Conservation (phyloP, 23 red algal species). For the Gracilaria domingensis region DNA sequence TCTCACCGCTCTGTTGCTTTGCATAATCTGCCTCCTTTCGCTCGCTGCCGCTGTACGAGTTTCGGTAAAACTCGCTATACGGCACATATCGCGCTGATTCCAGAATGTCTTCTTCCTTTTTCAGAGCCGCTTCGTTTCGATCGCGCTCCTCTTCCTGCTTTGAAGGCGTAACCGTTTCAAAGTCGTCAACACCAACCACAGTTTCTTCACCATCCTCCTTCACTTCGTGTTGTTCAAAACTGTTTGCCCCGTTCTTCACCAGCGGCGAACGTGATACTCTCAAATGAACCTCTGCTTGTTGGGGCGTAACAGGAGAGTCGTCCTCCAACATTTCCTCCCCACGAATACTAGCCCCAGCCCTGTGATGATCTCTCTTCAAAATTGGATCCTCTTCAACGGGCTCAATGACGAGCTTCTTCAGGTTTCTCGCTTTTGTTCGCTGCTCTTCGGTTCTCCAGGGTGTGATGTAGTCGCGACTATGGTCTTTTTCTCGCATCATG, state of each 20-base stretch:
- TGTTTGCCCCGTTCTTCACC: neutral
- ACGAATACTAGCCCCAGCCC: neutral
- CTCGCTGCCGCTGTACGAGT: slow-evolving; percentile 5
- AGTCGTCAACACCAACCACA: neutral
- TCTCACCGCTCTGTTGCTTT: neutral
- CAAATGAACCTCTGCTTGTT: neutral
- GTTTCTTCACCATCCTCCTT: slow-evolving; percentile 36
- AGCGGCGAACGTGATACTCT: neutral
- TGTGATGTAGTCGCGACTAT: slow-evolving; percentile 36
- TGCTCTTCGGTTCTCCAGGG: slow-evolving; percentile 73
- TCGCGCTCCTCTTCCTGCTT: neutral
- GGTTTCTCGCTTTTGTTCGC: slow-evolving; percentile 35
- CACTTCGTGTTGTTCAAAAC: neutral
- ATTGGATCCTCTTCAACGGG: slow-evolving; percentile 50
- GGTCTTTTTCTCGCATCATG: slow-evolving; percentile 39
- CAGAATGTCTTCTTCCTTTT: slow-evolving; percentile 14
- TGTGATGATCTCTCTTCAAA: neutral
- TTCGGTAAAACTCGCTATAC: slow-evolving; percentile 56
- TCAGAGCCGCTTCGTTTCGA: neutral
- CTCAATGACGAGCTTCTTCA: slow-evolving; percentile 68
- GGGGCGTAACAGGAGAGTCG: neutral
- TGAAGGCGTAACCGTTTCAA: neutral
- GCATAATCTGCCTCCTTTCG: neutral
- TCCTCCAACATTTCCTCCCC: neutral
- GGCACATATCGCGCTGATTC: slow-evolving; percentile 20